Evolutionary conservation across 305 asterid genomes (phyloP).

Genomic region (Caryopteris hybrid): DNA sequence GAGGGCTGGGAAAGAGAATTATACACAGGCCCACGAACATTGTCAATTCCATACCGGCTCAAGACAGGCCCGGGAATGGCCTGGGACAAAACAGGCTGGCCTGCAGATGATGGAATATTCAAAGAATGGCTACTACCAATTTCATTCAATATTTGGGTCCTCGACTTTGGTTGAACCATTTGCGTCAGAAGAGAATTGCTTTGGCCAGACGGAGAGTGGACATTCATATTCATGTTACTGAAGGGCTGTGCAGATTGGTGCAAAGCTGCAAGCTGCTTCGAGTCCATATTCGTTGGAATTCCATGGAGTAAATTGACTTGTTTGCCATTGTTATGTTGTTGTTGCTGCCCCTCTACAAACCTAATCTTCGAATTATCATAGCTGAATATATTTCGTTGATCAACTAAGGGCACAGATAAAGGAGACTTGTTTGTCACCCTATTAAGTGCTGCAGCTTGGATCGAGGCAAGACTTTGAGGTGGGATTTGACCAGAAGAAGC

Average conservation of each 20-base stretch:
- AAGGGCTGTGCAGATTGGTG: slow-evolving; percentile 55
- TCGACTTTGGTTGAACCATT: slow-evolving; percentile 37
- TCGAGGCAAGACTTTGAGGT: slow-evolving; percentile 75
- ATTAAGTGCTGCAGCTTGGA: slow-evolving; percentile 68
- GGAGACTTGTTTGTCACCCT: slow-evolving; percentile 39
- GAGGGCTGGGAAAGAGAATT: slow-evolving; percentile 47
- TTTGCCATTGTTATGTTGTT: slow-evolving; percentile 40
- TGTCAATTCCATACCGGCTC: slow-evolving; percentile 37
- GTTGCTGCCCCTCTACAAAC: slow-evolving; percentile 58
- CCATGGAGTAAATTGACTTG: slow-evolving; percentile 80
- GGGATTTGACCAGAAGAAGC: slow-evolving; percentile 71
- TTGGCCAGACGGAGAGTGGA: slow-evolving; percentile 39
- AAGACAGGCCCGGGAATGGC: slow-evolving; percentile 26
- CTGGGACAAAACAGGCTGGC: slow-evolving; percentile 40
- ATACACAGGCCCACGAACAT: slow-evolving; percentile 30
- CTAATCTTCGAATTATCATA: slow-evolving; percentile 59
- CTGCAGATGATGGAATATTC: slow-evolving; percentile 34
- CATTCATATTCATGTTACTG: slow-evolving; percentile 40
- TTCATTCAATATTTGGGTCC: slow-evolving; percentile 43
- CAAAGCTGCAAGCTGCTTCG: slow-evolving; percentile 67
- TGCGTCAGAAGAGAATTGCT: slow-evolving; percentile 31
- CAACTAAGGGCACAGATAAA: slow-evolving; percentile 41
- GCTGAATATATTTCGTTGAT: slow-evolving; percentile 71
- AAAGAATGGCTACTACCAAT: slow-evolving; percentile 29
- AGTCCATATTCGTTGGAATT: slow-evolving; percentile 83